Base-by-base conservation (phyloP, 768 basidiomycete genomes). In the Coprinellus micaceus region DNA sequence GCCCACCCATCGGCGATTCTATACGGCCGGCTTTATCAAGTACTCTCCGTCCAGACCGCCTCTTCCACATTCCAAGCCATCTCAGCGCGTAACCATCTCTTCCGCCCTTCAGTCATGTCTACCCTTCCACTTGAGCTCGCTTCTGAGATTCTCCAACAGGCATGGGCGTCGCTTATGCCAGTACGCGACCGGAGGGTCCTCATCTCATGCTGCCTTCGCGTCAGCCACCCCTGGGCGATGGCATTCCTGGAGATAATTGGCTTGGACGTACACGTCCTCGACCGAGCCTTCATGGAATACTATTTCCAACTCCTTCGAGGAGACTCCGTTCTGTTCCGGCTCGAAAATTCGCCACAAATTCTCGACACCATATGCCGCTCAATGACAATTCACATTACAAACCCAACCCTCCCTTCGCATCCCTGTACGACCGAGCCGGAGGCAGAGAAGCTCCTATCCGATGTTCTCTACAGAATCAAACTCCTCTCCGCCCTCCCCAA, bases 391-490 rank as follows among this genome's bases (percentile, higher is more conserved):
- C 24, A 51, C 49, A 37, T 51, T 30, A 10, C 49, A 28, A 51
- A 51, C 22, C 26, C 19, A n/a, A 15, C 15, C 29, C 49, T 51
- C n/a, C 49, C 49, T 3, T 33, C 33, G 13, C 6, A 19, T 36
- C 30, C 33, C 19, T 24, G 30, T 22, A n/a, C 33, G 4, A 12
- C 25, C 2, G 48, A 50, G 15, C 37, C 55, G 11, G 55, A 56
- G 29, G 13, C 36, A 19, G 55, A 56, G 48, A 50, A 56, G 19
- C 55, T 56, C 17, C 37, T 56, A 21, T 56, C 55, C 21, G 48
- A 56, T 22, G 40, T 43, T n/a, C 49, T 56, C n/a, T 51, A 44
- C 40, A 37, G 17, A 10, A 4, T 50, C 22, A 41, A 30, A 26
- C n/a, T 43, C 22, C 7, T 15, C n/a, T n/a, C 41, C 5, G 47